Base-by-base conservation (phyloP, 2,329 filamentous ascomycete species). In the Colletotrichum lindemuthianum region DNA sequence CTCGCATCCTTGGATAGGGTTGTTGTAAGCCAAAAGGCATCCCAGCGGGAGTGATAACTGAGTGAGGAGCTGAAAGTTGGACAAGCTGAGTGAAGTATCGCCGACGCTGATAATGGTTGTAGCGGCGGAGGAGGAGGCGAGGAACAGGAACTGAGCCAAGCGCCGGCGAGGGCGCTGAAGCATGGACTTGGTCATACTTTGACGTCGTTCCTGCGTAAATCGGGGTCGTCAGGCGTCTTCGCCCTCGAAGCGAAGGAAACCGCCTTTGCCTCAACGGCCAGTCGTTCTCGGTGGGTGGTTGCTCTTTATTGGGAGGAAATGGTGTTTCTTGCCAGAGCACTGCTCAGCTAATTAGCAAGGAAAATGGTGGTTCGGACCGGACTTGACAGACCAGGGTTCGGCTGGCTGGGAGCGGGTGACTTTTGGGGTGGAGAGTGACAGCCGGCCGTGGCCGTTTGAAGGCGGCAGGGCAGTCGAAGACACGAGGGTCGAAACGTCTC, bases 21-120 rank as follows among this genome's bases (percentile, higher is more conserved):
- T 71, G 67, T 79, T 78, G 71, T 84, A 84, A 39, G 78, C 79
- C 41, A 76, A 68, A 12, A 77, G 71, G 68, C 81, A 84, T 45
- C 67, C 68, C 40, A 78, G 59, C 0, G 79, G 75, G 9, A 79
- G 71, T 5, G 74, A 69, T n/a, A 74, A 65, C 10, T 76, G 72
- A n/a, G 74, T 71, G 59, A 83, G 74, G 45, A 75, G 71, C 59
- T 82, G 74, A 59, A 83, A 79, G 68, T 76, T 75, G 49, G 78
- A 75, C 34, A 83, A 74, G 7, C 53, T 59, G 15, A 67, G 58
- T 11, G 51, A 41, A 6, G 44, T 50, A 24, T 54, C 55, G 39
- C 61, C 61, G 15, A 65, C 15, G 58, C 40, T 56, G 40, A 57
- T 65, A 6, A 49, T 52, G 4, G 51, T 52, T 6, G 51, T 24